Percentiles rank a stretch among this genome's conserved stretches.
These are phyloP conservation scores for Phytophthora parvispora DNA, from an alignment of 352 stramenopile genomes.

Conservation along the genomic window DNA sequence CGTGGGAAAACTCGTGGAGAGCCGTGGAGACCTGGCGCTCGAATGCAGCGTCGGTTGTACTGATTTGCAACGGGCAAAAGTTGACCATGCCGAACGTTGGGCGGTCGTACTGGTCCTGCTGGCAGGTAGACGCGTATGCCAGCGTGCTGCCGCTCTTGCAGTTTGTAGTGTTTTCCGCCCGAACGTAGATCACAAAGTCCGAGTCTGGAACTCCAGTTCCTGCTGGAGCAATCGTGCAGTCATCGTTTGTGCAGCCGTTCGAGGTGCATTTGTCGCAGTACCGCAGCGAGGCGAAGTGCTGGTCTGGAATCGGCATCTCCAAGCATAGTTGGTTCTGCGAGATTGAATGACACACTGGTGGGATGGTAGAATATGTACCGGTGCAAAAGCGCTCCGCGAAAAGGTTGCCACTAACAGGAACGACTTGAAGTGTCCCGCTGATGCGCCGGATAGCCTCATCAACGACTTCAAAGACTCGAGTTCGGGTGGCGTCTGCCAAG, in stretches of 20 bases:
- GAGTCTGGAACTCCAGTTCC: constrained; percentile 52
- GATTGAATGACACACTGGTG: constrained; percentile 60
- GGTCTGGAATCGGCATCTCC: constrained; percentile 75
- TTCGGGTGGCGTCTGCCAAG: constrained; percentile 40
- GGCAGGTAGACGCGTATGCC: constrained; percentile 80
- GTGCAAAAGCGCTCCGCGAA: constrained; percentile 66
- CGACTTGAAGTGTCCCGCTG: constrained; percentile 52
- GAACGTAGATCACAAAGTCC: constrained; percentile 82
- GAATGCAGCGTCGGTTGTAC: constrained; percentile 46
- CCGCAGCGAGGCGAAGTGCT: constrained; percentile 56
- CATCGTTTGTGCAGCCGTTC: constrained; percentile 40
- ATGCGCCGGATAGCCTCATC: constrained; percentile 65
- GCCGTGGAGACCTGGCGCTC: constrained; percentile 68
- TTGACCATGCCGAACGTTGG: constrained; percentile 88
- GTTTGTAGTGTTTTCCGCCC: constrained; percentile 48
- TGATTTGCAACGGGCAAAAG: constrained; percentile 74
- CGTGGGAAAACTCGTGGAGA: constrained; percentile 82
- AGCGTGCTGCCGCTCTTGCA: constrained; percentile 52
- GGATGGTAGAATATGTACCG: constrained; percentile 48
- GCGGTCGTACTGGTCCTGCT: constrained; percentile 85
- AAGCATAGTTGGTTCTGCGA: constrained; percentile 59
- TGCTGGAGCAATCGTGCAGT: constrained; percentile 33
- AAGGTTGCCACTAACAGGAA: constrained; percentile 71
- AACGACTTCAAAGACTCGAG: constrained; percentile 62
- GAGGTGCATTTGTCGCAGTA: constrained; percentile 55